Base-by-base conservation (phyloP, 768 basidiomycete genomes). In the Pleurotus djamor region DNA sequence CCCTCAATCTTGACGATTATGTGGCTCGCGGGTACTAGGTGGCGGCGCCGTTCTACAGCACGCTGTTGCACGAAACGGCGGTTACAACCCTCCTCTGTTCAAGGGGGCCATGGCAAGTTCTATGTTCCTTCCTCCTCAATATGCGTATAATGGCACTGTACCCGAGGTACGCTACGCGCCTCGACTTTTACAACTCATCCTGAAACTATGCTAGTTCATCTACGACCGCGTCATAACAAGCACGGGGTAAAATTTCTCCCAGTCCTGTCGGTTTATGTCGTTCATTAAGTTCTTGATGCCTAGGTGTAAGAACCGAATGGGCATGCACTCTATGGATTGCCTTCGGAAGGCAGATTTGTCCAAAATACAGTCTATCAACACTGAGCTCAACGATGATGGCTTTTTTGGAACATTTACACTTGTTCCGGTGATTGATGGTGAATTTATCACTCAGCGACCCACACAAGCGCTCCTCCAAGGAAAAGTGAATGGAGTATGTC, bases 31-130 rank as follows among this genome's bases (percentile, higher is more conserved):
- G 16, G 4, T 12, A 49, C 16, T 52, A 72, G 72, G 73, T 44
- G 73, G 65, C 7, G 73, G 72, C 9, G 73, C 73, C 0, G 73
- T 74, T 8, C 35, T 74, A 3, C 73, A 74, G 38, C 73, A 74
- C 8, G 17, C 74, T 12, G 61, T 74, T 4, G 73, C 73, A 13
- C 60, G 73, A 10, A 64, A 63, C 8, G 75, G 75, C 4, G 62
- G 68, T 37, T 76, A 72, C 0, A 49, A 69, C 38, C 75, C 72
- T 0, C 66, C 67, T 13, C 52, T 76, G 0, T 76, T 76, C 58
- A 61, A 63, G 36, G 63, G 44, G 13, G 74, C 69, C 3, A 72
- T 76, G 6, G 70, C 74, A 5, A 74, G 72, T 49, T 76, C 74
- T 3, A 65, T 66, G 0, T 72, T 64, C 63, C 55, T 76, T 32